Evolutionary conservation across 345 rosid genomes (phyloP).

Genomic region (Sonneratia alba): DNA sequence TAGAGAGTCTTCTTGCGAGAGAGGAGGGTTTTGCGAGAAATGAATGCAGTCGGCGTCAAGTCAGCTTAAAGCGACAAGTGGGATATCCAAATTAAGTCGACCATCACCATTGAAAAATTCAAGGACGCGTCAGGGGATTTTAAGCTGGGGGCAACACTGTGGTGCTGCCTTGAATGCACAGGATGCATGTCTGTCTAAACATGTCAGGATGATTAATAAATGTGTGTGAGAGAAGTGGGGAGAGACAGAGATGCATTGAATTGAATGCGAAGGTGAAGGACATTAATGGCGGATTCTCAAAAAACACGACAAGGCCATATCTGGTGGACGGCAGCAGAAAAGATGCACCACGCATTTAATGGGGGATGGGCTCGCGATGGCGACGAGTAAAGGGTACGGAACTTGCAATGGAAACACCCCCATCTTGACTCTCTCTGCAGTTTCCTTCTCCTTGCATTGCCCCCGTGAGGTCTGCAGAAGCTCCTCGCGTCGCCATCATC

Average conservation of each 20-base stretch:
- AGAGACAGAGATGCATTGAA: slow-evolving; percentile 9
- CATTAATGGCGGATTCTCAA: slow-evolving; percentile 43
- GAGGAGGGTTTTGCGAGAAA: no score
- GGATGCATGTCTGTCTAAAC: neutral
- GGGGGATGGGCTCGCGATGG: neutral
- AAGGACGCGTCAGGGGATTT: neutral
- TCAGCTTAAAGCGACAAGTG: neutral
- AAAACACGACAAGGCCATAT: slow-evolving; percentile 12
- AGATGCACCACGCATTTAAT: neutral
- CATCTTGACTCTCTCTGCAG: neutral
- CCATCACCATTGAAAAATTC: neutral
- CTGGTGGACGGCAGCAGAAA: neutral
- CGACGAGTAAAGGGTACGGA: neutral
- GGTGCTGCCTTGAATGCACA: neutral
- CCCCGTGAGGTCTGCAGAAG: no score
- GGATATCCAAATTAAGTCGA: neutral
- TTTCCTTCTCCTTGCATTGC: no score
- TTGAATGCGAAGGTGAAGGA: slow-evolving; percentile 26
- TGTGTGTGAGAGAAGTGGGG: neutral
- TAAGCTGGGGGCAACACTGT: neutral
- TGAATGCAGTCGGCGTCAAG: neutral
- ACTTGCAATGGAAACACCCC: neutral
- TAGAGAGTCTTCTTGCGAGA: no score
- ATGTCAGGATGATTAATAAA: neutral
- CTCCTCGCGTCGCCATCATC: no score